Conservation (phyloP, 1,284 basidiomycete species). For the Tylopilus sp. region DNA sequence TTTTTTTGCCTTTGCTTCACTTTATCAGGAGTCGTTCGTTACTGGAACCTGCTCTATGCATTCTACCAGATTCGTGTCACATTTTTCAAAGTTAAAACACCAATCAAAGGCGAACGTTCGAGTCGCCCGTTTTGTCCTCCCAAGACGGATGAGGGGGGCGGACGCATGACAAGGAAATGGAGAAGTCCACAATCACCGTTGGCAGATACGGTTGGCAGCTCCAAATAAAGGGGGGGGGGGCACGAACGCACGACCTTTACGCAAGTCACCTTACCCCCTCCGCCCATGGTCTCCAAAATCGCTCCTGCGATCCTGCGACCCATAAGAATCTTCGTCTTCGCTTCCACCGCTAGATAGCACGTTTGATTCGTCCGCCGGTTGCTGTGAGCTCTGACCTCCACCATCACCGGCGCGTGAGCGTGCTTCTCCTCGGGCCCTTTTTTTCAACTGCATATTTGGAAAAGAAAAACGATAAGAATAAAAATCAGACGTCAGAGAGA, state of each 20-base stretch:
- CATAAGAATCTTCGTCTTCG: slow-evolving; percentile 36
- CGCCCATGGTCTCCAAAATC: slow-evolving; percentile 35
- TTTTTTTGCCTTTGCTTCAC: not conserved
- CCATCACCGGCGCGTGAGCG: slow-evolving; percentile 25
- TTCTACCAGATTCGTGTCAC: slow-evolving; percentile 11
- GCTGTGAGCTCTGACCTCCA: slow-evolving; percentile 32
- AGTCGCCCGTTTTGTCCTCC: slow-evolving; percentile 2
- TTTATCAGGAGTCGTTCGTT: not conserved
- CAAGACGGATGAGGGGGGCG: slow-evolving; percentile 1
- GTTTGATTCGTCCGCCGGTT: slow-evolving; percentile 26
- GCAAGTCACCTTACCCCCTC: slow-evolving; percentile 27
- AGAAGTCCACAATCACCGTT: slow-evolving; percentile 19
- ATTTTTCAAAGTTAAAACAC: slow-evolving; percentile 14
- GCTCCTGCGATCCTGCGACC: slow-evolving; percentile 36
- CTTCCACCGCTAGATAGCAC: slow-evolving; percentile 33
- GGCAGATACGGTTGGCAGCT: slow-evolving; percentile 1
- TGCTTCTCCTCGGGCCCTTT: slow-evolving; percentile 35
- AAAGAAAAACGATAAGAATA: slow-evolving; percentile 1
- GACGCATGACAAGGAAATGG: slow-evolving; percentile 12
- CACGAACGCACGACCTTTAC: slow-evolving; percentile 27
- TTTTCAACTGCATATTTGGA: slow-evolving; percentile 33
- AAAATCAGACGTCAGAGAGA: slow-evolving; percentile 17
- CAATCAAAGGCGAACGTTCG: slow-evolving; percentile 1
- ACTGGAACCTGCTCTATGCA: slow-evolving; percentile 5
- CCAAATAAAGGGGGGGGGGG: slow-evolving; percentile 12